Base-by-base conservation (phyloP, 352 stramenopile genomes). In the Pythium coloratum region DNA sequence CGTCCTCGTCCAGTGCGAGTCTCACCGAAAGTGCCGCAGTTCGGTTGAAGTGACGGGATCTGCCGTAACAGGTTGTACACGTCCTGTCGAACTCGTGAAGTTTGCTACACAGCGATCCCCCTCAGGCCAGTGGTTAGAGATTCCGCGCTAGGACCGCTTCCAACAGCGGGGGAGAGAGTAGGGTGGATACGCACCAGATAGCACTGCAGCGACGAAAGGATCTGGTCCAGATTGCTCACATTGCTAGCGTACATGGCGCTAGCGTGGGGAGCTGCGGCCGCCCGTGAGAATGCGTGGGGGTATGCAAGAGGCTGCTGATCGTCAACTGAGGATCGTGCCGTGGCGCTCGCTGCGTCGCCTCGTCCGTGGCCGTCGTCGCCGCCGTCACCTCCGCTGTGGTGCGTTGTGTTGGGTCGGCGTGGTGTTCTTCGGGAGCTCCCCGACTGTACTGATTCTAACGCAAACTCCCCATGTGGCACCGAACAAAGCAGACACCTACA, bases 141-240 rank as follows among this genome's bases (percentile, higher is more conserved):
- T 44, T 1, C 38, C 38, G 16, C 18, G 38, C 38, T 14, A 44
- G 38, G 10, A n/a, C 16, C 38, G 4, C 38, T 49, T n/a, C 9
- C 13, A 9, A 26, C 8, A 18, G 14, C 42, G 18, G 42, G 42
- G 24, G 47, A 30, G 47, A 55, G 7, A 24, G 18, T n/a, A 20
- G 16, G 6, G 18, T 55, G 47, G 47, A 33, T 56, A 68, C 82
- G 20, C 62, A 94, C 86, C 72, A 85, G 49, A 58, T 94, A 94
- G 66, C 80, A 91, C 75, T 92, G 86, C 62, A 94, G 72, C 51
- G 86, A 94, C 65, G 86, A 94, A 54, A 94, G 78, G 76, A 94
- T 92, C 76, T 91, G 84, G 74, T 94, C 86, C 67, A 94, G 73
- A 59, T 92, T 92, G 84, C 82, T 92, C 76, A 92, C 84, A 67